Evolutionary conservation across 2,329 filamentous ascomycete species (phyloP), one percentile per base, ranked within the genome.

Genomic region (Trichoderma koningii): DNA sequence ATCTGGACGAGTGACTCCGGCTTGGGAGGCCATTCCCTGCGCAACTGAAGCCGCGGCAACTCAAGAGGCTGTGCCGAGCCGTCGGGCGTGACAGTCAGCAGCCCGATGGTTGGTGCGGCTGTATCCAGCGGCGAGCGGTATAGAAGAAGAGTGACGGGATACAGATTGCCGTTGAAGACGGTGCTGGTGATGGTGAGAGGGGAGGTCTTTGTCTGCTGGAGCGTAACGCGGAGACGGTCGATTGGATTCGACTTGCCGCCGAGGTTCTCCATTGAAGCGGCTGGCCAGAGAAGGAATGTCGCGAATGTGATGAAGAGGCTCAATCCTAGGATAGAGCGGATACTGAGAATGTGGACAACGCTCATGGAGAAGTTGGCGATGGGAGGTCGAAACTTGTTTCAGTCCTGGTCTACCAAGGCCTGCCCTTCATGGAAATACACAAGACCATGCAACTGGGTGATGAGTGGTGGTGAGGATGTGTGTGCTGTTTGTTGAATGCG

Each of bases 81-180:
- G 3, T 74, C 71, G 3, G 76, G 77, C 3, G 73, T 78, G 66
- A 82, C 74, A 41, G 72, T 71, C 5, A 82, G 59, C n/a, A 79
- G 70, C 9, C 80, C 80, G 3, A 81, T 73, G 61, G 77, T 74
- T 52, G 80, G 66, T 0, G 76, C 79, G 17, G 80, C 59, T 0
- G 74, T 71, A 67, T 82, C 80, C n/a, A 82, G 72, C n/a, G 80
- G 80, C 0, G 80, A 79, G 55, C 77, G 73, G 74, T 80, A 82
- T 3, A 69, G 72, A 42, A 82, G 74, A 23, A 82, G 68, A 1
- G 79, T 81, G 61, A 81, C 73, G 1, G 79, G 70, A 5, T 68
- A 63, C 2, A 73, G 68, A 62, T 77, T 74, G 12, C 72, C 75
- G 72, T 82, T 82, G 53, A 75, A 78, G 47, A 82, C 76, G 1